phyloP scores from a whole-genome alignment of 192 early-diverging fungal genomes.

The Thamnidium elegans region DNA sequence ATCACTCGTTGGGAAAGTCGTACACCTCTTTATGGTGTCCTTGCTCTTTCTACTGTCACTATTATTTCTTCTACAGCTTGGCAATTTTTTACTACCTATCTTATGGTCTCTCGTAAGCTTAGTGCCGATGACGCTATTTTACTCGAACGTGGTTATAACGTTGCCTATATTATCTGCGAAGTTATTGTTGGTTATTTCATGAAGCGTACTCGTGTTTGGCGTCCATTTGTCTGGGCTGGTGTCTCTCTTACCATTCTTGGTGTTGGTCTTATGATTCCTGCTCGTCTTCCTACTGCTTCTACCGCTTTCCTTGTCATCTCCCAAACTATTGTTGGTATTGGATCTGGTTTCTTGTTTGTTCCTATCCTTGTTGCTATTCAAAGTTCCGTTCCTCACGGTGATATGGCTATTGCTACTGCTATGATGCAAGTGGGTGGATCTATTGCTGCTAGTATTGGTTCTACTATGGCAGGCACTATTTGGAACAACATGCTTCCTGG shows the following conservation, averaged over 20 bases:
- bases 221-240: slow-evolving; percentile 25
- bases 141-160: slow-evolving; percentile 23
- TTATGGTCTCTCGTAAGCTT: slow-evolving; percentile 21
- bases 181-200: slow-evolving; percentile 22
- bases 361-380: slow-evolving; percentile 22
- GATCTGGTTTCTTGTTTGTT: slow-evolving; percentile 22
- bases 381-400: slow-evolving; percentile 26
- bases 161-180: slow-evolving; percentile 20
- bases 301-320: slow-evolving; percentile 26
- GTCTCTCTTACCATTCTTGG: slow-evolving; percentile 21
- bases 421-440: slow-evolving; percentile 26
- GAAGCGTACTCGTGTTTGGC: slow-evolving; percentile 18
- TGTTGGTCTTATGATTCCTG: slow-evolving; percentile 35
- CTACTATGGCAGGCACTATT: slow-evolving; percentile 26
- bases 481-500: slow-evolving; percentile 26
- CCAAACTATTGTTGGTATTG: slow-evolving; percentile 22
- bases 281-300: slow-evolving; percentile 23
- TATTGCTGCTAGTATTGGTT: slow-evolving; percentile 23
- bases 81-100: slow-evolving; percentile 24
- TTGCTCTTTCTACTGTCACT: slow-evolving; percentile 14
- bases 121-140: slow-evolving; percentile 13
- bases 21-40: slow-evolving; percentile 22
- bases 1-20: slow-evolving; percentile 12
- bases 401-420: slow-evolving; percentile 37
- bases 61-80: slow-evolving; percentile 18